Percentiles rank a stretch among this genome's conserved stretches.
These are phyloP conservation scores for Heracleum sosnowskyi DNA, from an alignment of 129 eudicot species.

Conservation along the genomic window DNA sequence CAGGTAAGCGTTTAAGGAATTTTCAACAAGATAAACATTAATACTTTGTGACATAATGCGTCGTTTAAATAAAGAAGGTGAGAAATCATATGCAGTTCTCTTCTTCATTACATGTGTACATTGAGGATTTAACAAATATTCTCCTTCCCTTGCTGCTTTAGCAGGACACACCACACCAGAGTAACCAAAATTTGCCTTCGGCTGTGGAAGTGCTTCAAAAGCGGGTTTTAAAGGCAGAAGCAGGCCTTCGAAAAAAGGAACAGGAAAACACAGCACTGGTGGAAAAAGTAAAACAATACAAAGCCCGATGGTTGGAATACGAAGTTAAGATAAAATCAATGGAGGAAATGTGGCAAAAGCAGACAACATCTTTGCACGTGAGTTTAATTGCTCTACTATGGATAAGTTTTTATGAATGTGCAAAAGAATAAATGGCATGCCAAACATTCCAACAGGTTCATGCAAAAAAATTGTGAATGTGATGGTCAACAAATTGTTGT, in stretches of 20 bases:
- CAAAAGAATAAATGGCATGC: not conserved
- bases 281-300: slow-evolving; percentile 53
- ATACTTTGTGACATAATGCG: not conserved
- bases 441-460: not conserved
- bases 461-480: not conserved
- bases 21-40: not conserved
- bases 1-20: not conserved
- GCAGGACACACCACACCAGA: slow-evolving; percentile 36
- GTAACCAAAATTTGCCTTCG: slow-evolving; percentile 22
- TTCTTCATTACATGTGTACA: not conserved
- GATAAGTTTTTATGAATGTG: not conserved
- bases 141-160: slow-evolving; percentile 3
- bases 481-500: not conserved
- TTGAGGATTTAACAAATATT: slow-evolving; percentile 10
- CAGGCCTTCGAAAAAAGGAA: slow-evolving; percentile 46
- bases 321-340: slow-evolving; percentile 71
- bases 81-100: not conserved
- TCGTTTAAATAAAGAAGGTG: not conserved
- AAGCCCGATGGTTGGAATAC: slow-evolving; percentile 63
- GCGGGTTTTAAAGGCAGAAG: slow-evolving; percentile 46
- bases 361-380: slow-evolving; percentile 70
- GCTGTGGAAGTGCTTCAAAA: slow-evolving; percentile 57
- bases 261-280: slow-evolving; percentile 51
- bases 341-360: slow-evolving; percentile 90
- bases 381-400: slow-evolving; percentile 30